A percentile compares a stretch with the other conserved stretches of the same genome.
These are phyloP conservation scores for Ceratonia siliqua DNA, from an alignment of 306 rosid genomes.

Conservation along the genomic window DNA sequence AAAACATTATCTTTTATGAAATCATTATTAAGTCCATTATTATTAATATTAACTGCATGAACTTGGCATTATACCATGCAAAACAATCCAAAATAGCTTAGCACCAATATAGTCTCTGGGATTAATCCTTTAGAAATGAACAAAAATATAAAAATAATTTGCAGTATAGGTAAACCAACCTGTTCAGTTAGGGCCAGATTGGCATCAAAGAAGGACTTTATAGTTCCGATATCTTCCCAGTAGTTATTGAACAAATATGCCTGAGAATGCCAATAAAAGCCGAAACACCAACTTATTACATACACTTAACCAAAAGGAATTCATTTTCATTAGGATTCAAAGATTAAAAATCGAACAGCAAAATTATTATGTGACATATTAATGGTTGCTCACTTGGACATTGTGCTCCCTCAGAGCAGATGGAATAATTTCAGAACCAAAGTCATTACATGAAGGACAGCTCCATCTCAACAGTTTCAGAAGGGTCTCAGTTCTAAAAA, in stretches of 20 bases:
- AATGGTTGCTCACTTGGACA: slow-evolving; percentile 69
- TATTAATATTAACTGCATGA: slow-evolving; percentile 21
- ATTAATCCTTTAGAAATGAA: slow-evolving; percentile 1
- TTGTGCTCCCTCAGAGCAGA: slow-evolving; percentile 81
- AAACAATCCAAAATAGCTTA: slow-evolving; percentile 10
- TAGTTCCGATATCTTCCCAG: slow-evolving; percentile 99
- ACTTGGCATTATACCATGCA: slow-evolving; percentile 30
- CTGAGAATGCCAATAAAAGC: slow-evolving; percentile 46
- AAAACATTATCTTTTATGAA: slow-evolving; percentile 9
- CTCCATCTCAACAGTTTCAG: slow-evolving; percentile 68
- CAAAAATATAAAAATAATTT: neutral
- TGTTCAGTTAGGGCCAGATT: slow-evolving; percentile 94
- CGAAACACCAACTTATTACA: slow-evolving; percentile 15
- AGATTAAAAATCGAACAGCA: neutral
- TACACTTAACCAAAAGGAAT: neutral
- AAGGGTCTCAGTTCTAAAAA: slow-evolving; percentile 79
- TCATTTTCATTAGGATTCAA: slow-evolving; percentile 2
- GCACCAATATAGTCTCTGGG: neutral
- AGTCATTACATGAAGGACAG: slow-evolving; percentile 77
- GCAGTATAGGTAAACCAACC: slow-evolving; percentile 42
- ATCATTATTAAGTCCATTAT: neutral
- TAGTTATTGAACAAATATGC: slow-evolving; percentile 93
- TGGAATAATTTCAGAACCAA: slow-evolving; percentile 95
- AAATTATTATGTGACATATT: neutral
- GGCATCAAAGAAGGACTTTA: slow-evolving; percentile 87